Conservation (phyloP, 495 filamentous ascomycete genomes). For the Glutinoglossum americanum region DNA sequence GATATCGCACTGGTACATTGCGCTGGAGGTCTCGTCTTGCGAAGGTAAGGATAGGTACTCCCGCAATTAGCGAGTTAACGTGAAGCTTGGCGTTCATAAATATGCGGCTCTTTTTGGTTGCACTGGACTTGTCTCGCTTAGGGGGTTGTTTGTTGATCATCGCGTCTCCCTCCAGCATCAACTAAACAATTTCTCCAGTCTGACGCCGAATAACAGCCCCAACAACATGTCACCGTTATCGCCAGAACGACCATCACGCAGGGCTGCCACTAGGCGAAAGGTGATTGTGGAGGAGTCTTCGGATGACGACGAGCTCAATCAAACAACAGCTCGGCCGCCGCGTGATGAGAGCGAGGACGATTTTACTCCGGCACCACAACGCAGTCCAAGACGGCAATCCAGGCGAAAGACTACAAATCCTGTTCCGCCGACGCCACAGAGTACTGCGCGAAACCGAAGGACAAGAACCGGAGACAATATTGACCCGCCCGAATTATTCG, state of each 20-base stretch:
- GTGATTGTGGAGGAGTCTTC: conserved; percentile 55
- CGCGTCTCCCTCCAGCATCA: conserved; percentile 1
- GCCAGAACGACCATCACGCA: conserved; percentile 52
- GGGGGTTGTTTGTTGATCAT: conserved; percentile 4
- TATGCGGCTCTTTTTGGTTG: neutral
- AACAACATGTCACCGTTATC: conserved; percentile 34
- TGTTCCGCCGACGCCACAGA: conserved; percentile 22
- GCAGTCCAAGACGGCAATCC: conserved; percentile 24
- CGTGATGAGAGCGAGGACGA: conserved; percentile 50
- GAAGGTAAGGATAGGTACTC: too few relatives aligned
- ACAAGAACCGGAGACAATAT: conserved; percentile 24
- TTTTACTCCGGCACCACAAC: conserved; percentile 50
- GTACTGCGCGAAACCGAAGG: conserved; percentile 11
- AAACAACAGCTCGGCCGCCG: conserved; percentile 29
- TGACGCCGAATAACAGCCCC: conserved; percentile 7
- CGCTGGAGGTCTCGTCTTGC: too few relatives aligned
- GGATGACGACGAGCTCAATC: conserved; percentile 40
- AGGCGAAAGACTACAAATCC: conserved; percentile 34
- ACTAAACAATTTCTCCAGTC: neutral
- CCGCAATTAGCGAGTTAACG: too few relatives aligned
- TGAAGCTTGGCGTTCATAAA: neutral
- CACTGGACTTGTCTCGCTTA: neutral
- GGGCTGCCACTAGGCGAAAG: conserved; percentile 45
- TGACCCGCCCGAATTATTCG: conserved; percentile 37
- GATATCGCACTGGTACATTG: conserved; percentile 12